Base-by-base conservation (phyloP, 2,329 filamentous ascomycete species). In the Aureobasidium mangrovei region DNA sequence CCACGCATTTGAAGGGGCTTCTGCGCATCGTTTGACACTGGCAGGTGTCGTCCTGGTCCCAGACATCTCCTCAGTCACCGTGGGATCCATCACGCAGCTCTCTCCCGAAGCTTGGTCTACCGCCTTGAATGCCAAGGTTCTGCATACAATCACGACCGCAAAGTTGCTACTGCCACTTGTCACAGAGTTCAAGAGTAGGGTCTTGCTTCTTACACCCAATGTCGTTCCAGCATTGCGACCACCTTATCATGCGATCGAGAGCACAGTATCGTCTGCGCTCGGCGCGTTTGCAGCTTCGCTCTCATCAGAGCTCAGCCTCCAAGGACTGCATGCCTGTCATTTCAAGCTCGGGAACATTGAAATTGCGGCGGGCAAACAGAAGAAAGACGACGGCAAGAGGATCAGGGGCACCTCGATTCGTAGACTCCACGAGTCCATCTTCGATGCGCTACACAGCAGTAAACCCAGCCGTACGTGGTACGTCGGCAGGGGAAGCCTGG, bases 321-420 rank as follows among this genome's bases (percentile, higher is more conserved):
- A 93, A 35, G 80, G 78, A 51, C 85, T 96, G 52, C 81, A 85
- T 38, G 86, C 96, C 24, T 86, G 86, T 1, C 89, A 96, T 66
- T 78, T 98, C 67, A 89, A 91, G 70, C 82, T 97, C 1, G 93
- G 93, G 56, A 91, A 88, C 26, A 89, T 98, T 67, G 91, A 97
- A 70, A 83, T 91, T 62, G 82, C 83, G 5, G 77, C 83, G 58
- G 45, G n/a, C 36, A 53, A 54, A n/a, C 29, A 49, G 7, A 49
- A 43, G 29, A 51, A 32, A 27, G 83, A 84, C 18, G 72, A 71
- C 2, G 67, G 65, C 12, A 71, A 70, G 66, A 60, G 62, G 39
- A 49, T 67, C 29, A 63, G 65, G 48, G 65, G 67, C 44, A 90
- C 83, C 58, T 83, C 85, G 3, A 75, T 95, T 43, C 78, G 88